Evolutionary conservation across 1,284 basidiomycete genomes (phyloP), one percentile per base, ranked within the genome.

Genomic region (Rhodofomes roseus): DNA sequence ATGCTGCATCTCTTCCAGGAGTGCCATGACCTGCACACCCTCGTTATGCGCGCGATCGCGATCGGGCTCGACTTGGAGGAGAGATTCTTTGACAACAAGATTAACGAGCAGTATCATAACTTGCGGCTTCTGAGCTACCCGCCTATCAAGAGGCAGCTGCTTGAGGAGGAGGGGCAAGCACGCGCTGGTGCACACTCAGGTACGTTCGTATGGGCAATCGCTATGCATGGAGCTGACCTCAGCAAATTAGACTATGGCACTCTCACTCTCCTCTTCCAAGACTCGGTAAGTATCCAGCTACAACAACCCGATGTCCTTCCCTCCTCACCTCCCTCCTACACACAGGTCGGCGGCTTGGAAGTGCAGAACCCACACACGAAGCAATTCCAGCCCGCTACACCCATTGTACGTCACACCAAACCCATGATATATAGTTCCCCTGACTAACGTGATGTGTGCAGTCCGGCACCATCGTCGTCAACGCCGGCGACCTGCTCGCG

Each of bases 241-340:
- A 16, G 43, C 23, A 46, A 57, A 50, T 53, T 67, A 83, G 91
- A 93, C 73, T 95, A 94, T 66, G 93, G 93, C 4, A 90, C 90
- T 18, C 73, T 93, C 66, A 94, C 93, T 0, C 76, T 95, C 20
- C 78, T 95, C 8, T 95, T 94, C 76, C 93, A 95, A 73, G 92
- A 93, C 69, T 79, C 78, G 22, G 86, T 86, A 66, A 57, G 79
- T 69, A 14, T 14, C 11, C 29, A 6, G 1, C 39, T 37, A 18
- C 34, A 59, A n/a, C 14, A 3, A 18, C 7, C 4, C 0, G 54
- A 68, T 50, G 37, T 31, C 39, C 22, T 14, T 25, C 44, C 56
- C 56, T 43, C 14, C 37, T 34, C 31, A 34, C 31, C 5, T 34
- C 31, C 11, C 11, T 34, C 7, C 44, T 39, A 44, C 20, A 31